Conservation (phyloP, 176 grass and related monocot genomes). For the Carex parvula region DNA sequence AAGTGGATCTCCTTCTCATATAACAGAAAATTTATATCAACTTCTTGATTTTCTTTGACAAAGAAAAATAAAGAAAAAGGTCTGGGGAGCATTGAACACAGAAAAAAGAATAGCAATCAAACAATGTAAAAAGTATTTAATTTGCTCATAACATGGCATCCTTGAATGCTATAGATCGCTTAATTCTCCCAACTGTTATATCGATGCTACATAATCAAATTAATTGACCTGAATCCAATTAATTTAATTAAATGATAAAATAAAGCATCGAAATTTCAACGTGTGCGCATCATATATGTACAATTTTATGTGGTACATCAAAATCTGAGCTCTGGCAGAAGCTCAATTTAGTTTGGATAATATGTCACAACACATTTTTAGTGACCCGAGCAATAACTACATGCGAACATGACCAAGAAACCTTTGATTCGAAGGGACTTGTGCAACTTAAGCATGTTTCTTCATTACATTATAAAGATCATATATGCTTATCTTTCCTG, state of each 20-base stretch:
- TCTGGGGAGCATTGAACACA: too few species aligned
- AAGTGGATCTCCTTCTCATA: too few species aligned
- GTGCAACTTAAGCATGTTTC: neutral
- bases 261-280: neutral
- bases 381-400: neutral
- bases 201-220: neutral
- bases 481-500: slow-evolving; percentile 4
- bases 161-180: neutral
- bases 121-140: too few species aligned
- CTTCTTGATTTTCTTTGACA: too few species aligned
- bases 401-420: neutral
- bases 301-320: neutral
- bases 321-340: neutral
- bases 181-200: neutral
- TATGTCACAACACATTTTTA: neutral
- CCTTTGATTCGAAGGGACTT: neutral
- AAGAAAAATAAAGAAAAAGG: too few species aligned
- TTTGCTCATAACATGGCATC: too few species aligned
- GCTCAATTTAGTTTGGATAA: neutral
- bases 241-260: neutral
- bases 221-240: neutral
- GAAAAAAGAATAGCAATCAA: too few species aligned
- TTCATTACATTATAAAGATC: neutral
- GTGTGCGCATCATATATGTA: neutral
- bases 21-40: neutral